Base-by-base conservation (phyloP, 2,329 filamentous ascomycete genomes). In the Bisporella sp. region DNA sequence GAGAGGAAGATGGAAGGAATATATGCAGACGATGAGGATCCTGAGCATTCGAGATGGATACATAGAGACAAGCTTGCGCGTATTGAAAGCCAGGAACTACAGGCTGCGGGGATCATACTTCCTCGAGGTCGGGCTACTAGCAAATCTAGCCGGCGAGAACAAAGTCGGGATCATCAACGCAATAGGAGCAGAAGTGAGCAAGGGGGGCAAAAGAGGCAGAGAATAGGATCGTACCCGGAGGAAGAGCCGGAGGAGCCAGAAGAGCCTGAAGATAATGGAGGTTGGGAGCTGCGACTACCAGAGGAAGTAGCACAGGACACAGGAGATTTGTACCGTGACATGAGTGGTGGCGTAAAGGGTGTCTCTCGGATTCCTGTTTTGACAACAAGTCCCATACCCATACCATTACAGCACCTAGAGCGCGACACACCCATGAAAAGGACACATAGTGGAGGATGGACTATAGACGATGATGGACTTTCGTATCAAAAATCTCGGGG, bases 311-410 rank as follows among this genome's bases (percentile, higher is more conserved):
- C 85, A 42, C 72, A 81, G 59, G 74, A 78, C 65, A 68, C 78
- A 63, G 71, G 70, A 40, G 72, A 72, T 45, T 63, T 68, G 48
- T 81, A 79, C 56, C 78, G 73, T 61, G 67, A 74, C 59, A 68
- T 70, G 62, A 78, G 69, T 69, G 78, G 59, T 57, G 71, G 65
- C 56, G 76, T 66, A 62, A 85, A 77, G 69, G 79, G 74, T 71
- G 79, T 70, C 72, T 96, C 92, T 42, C 83, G 89, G 48, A 96
- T 99, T 64, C 93, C 93, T 1, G 77, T 97, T 37, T 83, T 89
- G 31, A 91, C 89, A 61, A 73, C 79, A 11, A 96, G 89, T 64
- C 86, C 87, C 2, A 78, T 82, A 21, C 89, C 90, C 8, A 84
- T 95, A 52, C 79, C 87, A 2, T 68, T 78, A 47, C 81, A 85